Evolutionary conservation across 176 grass and related monocot genomes (phyloP).

Genomic region (Musa troglodytarum): DNA sequence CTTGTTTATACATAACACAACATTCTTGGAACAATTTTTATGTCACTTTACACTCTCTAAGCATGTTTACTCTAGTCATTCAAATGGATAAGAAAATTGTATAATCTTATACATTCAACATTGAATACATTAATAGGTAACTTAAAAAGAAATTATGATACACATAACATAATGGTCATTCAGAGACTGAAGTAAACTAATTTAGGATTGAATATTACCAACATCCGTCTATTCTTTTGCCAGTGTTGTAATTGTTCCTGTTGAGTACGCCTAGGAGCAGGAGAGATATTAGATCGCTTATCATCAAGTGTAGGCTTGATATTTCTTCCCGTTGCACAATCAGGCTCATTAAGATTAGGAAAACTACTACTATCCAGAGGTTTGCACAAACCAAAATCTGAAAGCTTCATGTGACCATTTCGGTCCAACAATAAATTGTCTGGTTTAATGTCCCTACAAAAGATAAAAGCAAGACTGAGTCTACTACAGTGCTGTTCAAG

Average conservation of each 20-base stretch:
- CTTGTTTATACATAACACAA: too few relatives aligned
- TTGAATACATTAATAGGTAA: background rate
- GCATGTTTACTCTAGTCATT: too few relatives aligned
- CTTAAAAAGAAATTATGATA: background rate
- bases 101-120: background rate
- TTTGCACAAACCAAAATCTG: constrained; percentile 24
- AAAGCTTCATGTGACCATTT: constrained; percentile 24
- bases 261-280: constrained; percentile 15
- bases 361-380: constrained; percentile 21
- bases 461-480: background rate
- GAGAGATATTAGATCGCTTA: background rate
- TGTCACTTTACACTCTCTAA: too few relatives aligned
- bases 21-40: too few relatives aligned
- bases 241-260: constrained; percentile 19
- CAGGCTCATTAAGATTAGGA: constrained; percentile 24
- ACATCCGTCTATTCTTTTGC: constrained; percentile 18
- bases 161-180: background rate
- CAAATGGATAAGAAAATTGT: too few relatives aligned
- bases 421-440: constrained; percentile 19
- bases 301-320: constrained; percentile 5
- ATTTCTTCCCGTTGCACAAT: background rate
- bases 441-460: constrained; percentile 17
- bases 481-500: background rate
- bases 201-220: constrained; percentile 7
- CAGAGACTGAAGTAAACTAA: background rate